These are phyloP conservation scores for Coffea eugenioides DNA, from an alignment of 257 asterid genomes.

Conservation along the genomic window DNA sequence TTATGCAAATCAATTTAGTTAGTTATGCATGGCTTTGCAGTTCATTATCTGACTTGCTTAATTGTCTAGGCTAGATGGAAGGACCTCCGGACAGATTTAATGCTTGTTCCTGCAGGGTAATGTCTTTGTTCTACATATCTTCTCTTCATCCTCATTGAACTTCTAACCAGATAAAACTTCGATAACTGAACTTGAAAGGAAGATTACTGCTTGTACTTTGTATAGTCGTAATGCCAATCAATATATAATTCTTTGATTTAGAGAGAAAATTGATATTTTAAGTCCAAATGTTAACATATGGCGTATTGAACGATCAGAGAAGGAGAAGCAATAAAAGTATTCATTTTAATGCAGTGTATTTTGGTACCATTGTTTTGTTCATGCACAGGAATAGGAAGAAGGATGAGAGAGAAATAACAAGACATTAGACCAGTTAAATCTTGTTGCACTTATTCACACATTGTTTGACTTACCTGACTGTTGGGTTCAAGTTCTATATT, in stretches of 20 bases:
- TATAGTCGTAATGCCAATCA: background rate
- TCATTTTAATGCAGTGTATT: background rate
- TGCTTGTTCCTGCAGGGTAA: slow-evolving; percentile 97
- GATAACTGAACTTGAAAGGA: background rate
- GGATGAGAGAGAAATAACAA: background rate
- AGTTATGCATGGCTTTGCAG: slow-evolving; percentile 1
- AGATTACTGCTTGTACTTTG: background rate
- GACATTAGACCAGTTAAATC: background rate
- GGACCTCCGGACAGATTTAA: slow-evolving; percentile 85
- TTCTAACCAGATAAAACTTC: background rate
- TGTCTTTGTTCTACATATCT: slow-evolving; percentile 15
- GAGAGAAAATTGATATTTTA: background rate
- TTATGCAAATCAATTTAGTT: slow-evolving; percentile 5
- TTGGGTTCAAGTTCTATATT: background rate
- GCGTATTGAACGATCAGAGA: background rate
- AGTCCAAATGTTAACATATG: background rate
- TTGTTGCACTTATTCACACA: background rate
- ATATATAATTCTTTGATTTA: background rate
- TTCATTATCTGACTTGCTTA: slow-evolving; percentile 25
- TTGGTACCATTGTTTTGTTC: background rate
- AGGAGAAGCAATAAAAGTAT: background rate
- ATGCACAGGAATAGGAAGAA: background rate
- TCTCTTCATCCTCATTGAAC: background rate
- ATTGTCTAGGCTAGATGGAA: slow-evolving; percentile 81
- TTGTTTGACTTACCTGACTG: background rate